Base-by-base conservation (phyloP, 108 stramenopile genomes). In the Skeletonema costatum region DNA sequence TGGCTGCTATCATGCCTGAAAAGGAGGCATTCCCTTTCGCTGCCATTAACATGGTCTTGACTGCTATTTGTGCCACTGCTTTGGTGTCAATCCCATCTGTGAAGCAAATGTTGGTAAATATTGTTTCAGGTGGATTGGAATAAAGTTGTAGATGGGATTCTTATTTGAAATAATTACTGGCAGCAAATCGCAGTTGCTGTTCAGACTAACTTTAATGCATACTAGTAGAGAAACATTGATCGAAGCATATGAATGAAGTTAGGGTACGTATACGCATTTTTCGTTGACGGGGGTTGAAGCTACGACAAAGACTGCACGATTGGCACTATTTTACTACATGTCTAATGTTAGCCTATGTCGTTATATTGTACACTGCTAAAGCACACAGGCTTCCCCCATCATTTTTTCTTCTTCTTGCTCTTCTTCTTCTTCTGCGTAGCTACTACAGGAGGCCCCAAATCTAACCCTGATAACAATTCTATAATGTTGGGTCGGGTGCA, bases 11-110 rank as follows among this genome's bases (percentile, higher is more conserved):
- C 12, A 71, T 73, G 74, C 69, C 74, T 11, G 86, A 87, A 65
- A 83, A 81, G 68, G 86, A 87, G n/a, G 83, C 86, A 46, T 87
- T 87, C 65, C 83, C 86, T n/a, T 87, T 87, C 66, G 83, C 86
- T 32, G 86, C 83, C 6, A 73, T 87, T 11, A 73, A 67, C 51
- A 84, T 87, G 83, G 81, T 85, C 36, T 71, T 87, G 73, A 87
- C 86, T 12, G 86, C 86, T 38, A 39, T 62, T 68, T 82, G 74
- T 36, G 76, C 84, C 31, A 76, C 82, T 11, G 77, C 64, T 42
- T 84, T 76, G 76, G 82, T 74, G 48, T 87, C 86, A 9, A 64
- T 84, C 64, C 83, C 86, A 32, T 73, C 83, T 21, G 72, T 87
- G 53, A 81, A 66, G 48, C 59, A 81, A 31, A 41, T 32, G 16